These are phyloP conservation scores for Darksidea phi DNA, from an alignment of 495 filamentous ascomycete genomes.

Conservation along the genomic window DNA sequence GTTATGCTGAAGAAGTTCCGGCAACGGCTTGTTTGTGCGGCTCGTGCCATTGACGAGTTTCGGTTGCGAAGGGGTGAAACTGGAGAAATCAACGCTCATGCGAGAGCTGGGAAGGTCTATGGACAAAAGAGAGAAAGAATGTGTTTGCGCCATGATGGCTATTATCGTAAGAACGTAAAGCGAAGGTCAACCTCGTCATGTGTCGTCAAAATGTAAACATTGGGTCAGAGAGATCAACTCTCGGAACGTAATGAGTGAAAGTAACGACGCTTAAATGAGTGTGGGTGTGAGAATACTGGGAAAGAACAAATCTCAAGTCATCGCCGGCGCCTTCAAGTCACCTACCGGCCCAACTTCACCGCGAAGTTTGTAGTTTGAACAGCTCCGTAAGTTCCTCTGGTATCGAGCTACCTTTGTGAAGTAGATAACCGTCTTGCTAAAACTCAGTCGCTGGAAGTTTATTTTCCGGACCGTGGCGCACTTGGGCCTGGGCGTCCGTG, in stretches of 20 bases:
- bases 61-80: conserved; percentile 3
- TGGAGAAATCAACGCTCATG: conserved; percentile 28
- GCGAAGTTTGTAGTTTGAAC: not conserved
- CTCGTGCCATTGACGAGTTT: no score
- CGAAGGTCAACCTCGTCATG: not conserved
- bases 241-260: not conserved
- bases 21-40: not conserved
- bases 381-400: not conserved
- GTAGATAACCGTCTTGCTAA: not conserved
- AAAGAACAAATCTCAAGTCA: not conserved
- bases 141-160: conserved; percentile 22
- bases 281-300: not conserved
- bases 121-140: conserved; percentile 17
- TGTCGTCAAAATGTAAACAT: not conserved
- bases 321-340: not conserved
- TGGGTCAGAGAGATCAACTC: conserved; percentile 5
- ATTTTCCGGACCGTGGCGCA: not conserved
- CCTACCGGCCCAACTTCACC: not conserved
- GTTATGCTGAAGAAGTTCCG: not conserved
- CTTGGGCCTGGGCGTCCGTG: not conserved
- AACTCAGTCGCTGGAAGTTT: not conserved
- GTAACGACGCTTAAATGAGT: not conserved
- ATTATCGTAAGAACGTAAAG: not conserved
- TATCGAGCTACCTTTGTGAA: not conserved
- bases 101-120: conserved; percentile 25